These are phyloP conservation scores for Podila verticillata DNA, from an alignment of 192 early-diverging fungal species.

Conservation along the genomic window DNA sequence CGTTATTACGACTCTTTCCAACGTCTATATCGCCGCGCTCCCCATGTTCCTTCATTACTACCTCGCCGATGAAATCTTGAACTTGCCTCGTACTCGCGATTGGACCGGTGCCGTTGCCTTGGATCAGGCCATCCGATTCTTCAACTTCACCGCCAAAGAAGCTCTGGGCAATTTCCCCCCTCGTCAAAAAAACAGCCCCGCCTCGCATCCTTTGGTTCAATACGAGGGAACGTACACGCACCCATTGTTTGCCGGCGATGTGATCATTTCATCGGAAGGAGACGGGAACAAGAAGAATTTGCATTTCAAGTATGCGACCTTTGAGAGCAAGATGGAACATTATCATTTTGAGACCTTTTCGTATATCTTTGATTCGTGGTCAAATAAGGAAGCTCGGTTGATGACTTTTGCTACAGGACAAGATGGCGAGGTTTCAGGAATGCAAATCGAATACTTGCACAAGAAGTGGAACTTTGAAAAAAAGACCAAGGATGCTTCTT, in stretches of 20 bases:
- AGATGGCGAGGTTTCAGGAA: constrained; percentile 7
- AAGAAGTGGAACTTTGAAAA: constrained; percentile 9
- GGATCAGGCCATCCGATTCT: background rate
- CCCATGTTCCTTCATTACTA: constrained; percentile 5
- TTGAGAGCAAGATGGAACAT: constrained; percentile 16
- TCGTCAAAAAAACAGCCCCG: constrained; percentile 20
- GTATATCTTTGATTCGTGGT: background rate
- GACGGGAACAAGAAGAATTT: background rate
- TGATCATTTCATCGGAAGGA: background rate
- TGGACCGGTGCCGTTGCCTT: background rate
- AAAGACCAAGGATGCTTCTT: too few species aligned
- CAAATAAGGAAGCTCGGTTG: background rate
- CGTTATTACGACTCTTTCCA: constrained; percentile 16
- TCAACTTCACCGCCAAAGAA: background rate
- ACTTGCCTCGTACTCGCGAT: constrained; percentile 14
- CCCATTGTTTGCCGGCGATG: constrained; percentile 16
- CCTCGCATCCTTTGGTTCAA: background rate
- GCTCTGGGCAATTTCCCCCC: constrained; percentile 1
- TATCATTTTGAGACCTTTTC: constrained; percentile 14
- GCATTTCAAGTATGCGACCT: background rate
- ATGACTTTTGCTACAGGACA: constrained; percentile 9
- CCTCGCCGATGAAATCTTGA: constrained; percentile 17
- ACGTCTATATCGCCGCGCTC: background rate
- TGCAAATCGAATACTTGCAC: constrained; percentile 3
- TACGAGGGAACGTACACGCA: constrained; percentile 13